Evolutionary conservation across 495 filamentous ascomycete species (phyloP), one percentile per base, ranked within the genome.

Genomic region (Daldinia loculata): DNA sequence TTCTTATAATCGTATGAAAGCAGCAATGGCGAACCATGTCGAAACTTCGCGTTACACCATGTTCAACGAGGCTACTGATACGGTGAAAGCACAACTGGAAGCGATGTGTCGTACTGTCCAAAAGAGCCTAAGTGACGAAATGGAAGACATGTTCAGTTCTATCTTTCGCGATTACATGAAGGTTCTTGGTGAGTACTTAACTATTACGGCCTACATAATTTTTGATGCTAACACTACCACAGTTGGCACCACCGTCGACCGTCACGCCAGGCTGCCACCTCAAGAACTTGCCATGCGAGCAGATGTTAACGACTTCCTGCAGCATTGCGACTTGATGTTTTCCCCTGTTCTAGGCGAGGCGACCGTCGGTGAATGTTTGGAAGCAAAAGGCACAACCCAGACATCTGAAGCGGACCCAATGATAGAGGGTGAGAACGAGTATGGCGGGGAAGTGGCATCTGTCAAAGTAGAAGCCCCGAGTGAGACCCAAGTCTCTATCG

Each of bases 1-100:
- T 0, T 81, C 71, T 17, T 88, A 73, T 66, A 76, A 65, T 30
- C 82, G 88, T 1, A 90, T 90, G 86, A 90, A 88, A 68, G 65
- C 24, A 3, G 56, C 69, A 34, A 90, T 91, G 87, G 63, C 66
- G 0, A 29, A 43, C n/a, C 84, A 90, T 65, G 82, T 91, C 6
- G 74, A 78, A 4, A 34, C 53, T 0, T 48, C 77, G 1, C 79
- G 81, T 1, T 63, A 78, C 7, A 70, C 62, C 1, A 89, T 91
- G 87, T 90, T 91, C 65, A 60, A 70, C 17, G 56, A 79, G 8
- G 53, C 30, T 2, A 36, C 29, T 6, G 29, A 56, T 4, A 30
- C 30, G 6, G 53, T 34, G 2, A 56, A 36, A 19, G 30, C 29
- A 19, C 9, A 56, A 6, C 53, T 56, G 8, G 53, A 32, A 56